Percentiles rank a stretch among this genome's conserved stretches.
Conservation (phyloP, 148 eudicot species). For the Diospyros kaki region DNA sequence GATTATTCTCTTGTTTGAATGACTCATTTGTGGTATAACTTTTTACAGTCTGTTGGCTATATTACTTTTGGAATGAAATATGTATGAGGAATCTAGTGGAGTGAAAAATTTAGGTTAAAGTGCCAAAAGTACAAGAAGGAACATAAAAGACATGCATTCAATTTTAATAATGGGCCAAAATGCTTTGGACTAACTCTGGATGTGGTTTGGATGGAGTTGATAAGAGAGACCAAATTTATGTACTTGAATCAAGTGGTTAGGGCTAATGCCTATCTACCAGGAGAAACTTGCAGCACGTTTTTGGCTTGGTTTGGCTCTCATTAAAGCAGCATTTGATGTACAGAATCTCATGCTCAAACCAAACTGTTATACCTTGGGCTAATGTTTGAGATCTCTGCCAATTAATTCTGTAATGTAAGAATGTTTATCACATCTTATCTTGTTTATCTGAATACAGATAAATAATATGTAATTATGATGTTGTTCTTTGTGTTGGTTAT, state of each 20-base stretch:
- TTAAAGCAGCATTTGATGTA: not conserved
- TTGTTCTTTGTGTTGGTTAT: not conserved
- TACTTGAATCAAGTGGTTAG: not conserved
- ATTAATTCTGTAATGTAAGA: conserved; percentile 4
- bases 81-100: not conserved
- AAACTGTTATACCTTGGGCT: not conserved
- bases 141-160: not conserved
- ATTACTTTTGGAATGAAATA: not conserved
- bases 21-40: not conserved
- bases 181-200: not conserved
- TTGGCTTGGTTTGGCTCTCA: not conserved
- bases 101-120: not conserved
- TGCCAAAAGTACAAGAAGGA: not conserved
- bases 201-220: not conserved
- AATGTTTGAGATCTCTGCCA: not conserved
- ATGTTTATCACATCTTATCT: no score
- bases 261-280: not conserved
- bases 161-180: not conserved
- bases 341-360: not conserved
- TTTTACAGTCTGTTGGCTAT: not conserved
- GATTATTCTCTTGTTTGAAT: not conserved
- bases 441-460: not conserved
- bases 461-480: not conserved
- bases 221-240: not conserved
- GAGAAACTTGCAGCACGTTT: not conserved